A percentile compares a stretch with the other conserved stretches of the same genome.
These are phyloP conservation scores for Mychonastes homosphaera DNA, from an alignment of 139 green algal genomes.

Conservation along the genomic window DNA sequence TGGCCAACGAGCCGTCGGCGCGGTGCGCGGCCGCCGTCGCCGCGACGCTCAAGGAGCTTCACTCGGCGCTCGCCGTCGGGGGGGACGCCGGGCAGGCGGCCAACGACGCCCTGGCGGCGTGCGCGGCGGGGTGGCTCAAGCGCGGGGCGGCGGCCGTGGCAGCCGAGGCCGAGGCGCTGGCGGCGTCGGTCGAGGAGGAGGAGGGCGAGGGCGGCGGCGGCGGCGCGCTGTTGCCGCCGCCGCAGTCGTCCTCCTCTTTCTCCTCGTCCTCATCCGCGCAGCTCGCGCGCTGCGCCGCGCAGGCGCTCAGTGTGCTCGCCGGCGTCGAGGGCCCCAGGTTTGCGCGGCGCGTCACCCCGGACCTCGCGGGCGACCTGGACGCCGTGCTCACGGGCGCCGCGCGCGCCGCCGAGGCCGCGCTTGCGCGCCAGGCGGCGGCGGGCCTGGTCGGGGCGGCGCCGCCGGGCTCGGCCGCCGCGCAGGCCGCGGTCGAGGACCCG, in stretches of 20 bases:
- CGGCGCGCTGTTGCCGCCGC: too few relatives aligned
- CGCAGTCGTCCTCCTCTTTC: too few relatives aligned
- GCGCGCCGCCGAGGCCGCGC: constrained; percentile 4
- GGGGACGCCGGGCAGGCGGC: constrained; percentile 31
- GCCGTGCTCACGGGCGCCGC: too few relatives aligned
- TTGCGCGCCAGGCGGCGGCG: constrained; percentile 12
- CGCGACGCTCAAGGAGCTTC: constrained; percentile 38
- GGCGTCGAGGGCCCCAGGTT: constrained; percentile 40
- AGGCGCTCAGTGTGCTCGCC: constrained; percentile 41
- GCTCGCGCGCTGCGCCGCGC: constrained; percentile 39
- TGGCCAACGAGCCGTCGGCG: constrained; percentile 63
- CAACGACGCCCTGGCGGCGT: constrained; percentile 23
- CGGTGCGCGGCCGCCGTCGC: constrained; percentile 38
- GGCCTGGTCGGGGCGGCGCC: constrained; percentile 11
- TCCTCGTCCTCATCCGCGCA: too few relatives aligned
- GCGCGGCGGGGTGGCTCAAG: constrained; percentile 9
- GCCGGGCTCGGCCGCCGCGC: too few relatives aligned
- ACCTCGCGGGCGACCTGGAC: not conserved
- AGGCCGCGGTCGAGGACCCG: constrained; percentile 7
- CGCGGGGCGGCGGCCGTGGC: constrained; percentile 12
- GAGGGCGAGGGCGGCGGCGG: not conserved
- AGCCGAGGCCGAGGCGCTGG: constrained; percentile 15
- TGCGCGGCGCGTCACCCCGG: too few relatives aligned
- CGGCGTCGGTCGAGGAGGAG: not conserved
- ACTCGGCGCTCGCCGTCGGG: constrained; percentile 28